Evolutionary conservation across 306 rosid species (phyloP), one percentile per base, ranked within the genome.

Genomic region (Biancaea sappan): DNA sequence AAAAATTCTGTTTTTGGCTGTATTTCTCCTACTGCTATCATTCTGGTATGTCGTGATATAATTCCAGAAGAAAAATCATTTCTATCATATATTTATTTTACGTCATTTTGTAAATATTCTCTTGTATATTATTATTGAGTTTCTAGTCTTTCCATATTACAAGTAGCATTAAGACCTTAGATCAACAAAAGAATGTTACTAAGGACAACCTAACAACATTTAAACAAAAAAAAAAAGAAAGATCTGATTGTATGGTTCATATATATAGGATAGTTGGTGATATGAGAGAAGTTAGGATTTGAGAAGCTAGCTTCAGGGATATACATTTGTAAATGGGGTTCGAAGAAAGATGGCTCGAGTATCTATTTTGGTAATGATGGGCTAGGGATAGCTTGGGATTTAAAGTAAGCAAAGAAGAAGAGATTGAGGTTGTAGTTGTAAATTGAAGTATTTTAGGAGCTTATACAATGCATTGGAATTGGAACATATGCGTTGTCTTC

Each of bases 21-120:
- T 86, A 25, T 90, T 83, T 84, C 84, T 90, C 72, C 88, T 87
- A 21, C 77, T 90, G 69, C 82, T 90, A 71, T 90, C 92, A 31
- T 90, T 87, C 85, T 90, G 92, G 95, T 89, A 85, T 72, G 90
- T 74, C 72, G 43, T 34, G 26, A 18, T 31, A 21, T 26, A 71
- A 35, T 63, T 41, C 2, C 21, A 37, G 38, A 11, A 34, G 47
- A 35, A 62, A 41, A 62, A 3, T 62, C 37, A 22, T 34, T 10
- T 62, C 28, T 11, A 18, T 4, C 26, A 50, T 7, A 50, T 35
- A 9, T 62, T 35, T 62, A 35, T 62, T 62, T 35, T 12, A n/a
- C 28, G 44, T 34, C 22, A 0, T 5, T 31, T n/a, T 32, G 66
- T 18, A n/a, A 34, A 32, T 63, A 47, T 21, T 15, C 56, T 25